A percentile compares a stretch with the other conserved stretches of the same genome.
Conservation (phyloP, 441 rosid genomes). For the Corymbia calophylla region DNA sequence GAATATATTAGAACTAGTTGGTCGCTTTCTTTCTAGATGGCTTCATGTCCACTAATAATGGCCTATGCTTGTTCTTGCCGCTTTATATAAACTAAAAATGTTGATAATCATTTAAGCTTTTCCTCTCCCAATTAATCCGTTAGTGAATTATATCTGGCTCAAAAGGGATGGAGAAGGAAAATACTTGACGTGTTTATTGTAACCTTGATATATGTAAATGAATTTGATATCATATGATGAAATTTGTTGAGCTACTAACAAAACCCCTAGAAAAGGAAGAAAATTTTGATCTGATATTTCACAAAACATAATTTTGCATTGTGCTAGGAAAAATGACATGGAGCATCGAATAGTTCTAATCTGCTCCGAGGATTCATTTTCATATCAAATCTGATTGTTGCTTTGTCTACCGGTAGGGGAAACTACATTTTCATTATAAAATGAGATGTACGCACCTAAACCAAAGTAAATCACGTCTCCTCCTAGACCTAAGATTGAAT, state of each 20-base stretch:
- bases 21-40: background rate
- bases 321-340: background rate
- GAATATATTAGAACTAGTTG: background rate
- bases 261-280: background rate
- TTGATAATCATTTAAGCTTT: background rate
- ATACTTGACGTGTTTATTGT: background rate
- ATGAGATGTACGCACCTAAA: background rate
- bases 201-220: background rate
- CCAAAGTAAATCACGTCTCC: background rate
- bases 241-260: background rate
- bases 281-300: background rate
- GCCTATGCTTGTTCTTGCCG: rapidly evolving
- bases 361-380: background rate
- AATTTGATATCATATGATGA: background rate
- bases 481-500: background rate
- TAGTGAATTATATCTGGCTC: background rate
- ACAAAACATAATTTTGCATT: background rate
- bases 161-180: background rate
- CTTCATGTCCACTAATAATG: background rate
- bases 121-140: background rate
- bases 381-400: background rate
- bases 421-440: background rate
- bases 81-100: background rate
- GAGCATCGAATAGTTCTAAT: background rate
- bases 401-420: background rate